Percentiles rank a stretch among this genome's conserved stretches.
Conservation (phyloP, 768 basidiomycete genomes). For the Cubamyces lactineus region DNA sequence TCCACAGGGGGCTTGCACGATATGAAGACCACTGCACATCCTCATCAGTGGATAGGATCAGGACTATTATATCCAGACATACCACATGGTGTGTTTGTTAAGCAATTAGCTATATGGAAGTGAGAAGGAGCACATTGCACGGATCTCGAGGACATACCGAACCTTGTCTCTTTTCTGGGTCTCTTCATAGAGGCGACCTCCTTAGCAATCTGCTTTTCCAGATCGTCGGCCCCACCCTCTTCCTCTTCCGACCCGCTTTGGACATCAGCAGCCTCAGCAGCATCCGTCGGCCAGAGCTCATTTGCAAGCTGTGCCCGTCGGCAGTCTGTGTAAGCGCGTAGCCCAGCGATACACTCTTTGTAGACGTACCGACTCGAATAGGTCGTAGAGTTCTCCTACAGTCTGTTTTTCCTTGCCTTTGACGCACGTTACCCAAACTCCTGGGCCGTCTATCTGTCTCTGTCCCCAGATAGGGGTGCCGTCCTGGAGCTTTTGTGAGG, state of each 20-base stretch:
- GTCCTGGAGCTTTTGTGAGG: conserved; percentile 48
- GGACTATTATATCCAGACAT: conserved; percentile 18
- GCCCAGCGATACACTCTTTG: background rate
- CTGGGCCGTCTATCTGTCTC: conserved; percentile 73
- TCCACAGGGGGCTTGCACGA: conserved; percentile 79
- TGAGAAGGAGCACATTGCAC: background rate
- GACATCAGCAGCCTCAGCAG: conserved; percentile 13
- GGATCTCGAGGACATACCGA: conserved; percentile 49
- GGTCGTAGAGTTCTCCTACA: conserved; percentile 73
- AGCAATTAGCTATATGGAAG: conserved; percentile 60
- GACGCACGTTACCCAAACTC: conserved; percentile 84
- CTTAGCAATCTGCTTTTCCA: conserved; percentile 72
- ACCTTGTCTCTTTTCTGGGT: conserved; percentile 62
- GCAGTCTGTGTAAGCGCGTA: background rate
- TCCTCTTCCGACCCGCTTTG: conserved; percentile 31
- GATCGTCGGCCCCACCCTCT: conserved; percentile 42
- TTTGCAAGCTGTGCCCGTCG: conserved; percentile 55
- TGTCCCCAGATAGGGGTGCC: conserved; percentile 70
- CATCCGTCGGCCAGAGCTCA: conserved; percentile 67
- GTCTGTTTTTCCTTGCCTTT: conserved; percentile 84
- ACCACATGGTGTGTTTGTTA: conserved; percentile 84
- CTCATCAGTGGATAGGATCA: background rate
- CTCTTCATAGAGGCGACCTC: conserved; percentile 75
- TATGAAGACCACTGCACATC: conserved; percentile 68
- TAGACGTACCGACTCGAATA: conserved; percentile 72